Evolutionary conservation across 2,329 filamentous ascomycete species (phyloP).

Genomic region (Alternaria arbusti): DNA sequence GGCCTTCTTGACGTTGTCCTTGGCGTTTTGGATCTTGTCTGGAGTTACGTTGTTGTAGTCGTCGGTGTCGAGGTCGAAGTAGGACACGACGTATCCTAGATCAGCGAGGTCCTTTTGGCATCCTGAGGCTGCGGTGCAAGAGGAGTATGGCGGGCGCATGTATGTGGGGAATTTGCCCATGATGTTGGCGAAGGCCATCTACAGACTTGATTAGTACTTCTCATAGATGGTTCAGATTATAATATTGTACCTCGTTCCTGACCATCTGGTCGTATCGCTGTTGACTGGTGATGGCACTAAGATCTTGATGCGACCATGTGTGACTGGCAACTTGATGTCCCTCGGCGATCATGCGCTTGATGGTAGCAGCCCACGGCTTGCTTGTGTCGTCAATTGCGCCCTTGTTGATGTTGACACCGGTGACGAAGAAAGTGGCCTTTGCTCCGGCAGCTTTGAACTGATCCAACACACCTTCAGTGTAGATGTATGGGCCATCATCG

Average conservation of each 20-base stretch:
- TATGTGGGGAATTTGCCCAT: conserved; percentile 63
- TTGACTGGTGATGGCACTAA: conserved; percentile 51
- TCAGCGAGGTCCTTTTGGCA: conserved; percentile 46
- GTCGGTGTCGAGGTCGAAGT: conserved; percentile 66
- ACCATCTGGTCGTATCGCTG: conserved; percentile 58
- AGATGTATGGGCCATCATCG: conserved; percentile 69
- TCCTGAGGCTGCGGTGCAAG: conserved; percentile 48
- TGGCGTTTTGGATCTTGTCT: conserved; percentile 42
- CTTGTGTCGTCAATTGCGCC: conserved; percentile 59
- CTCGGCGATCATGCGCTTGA: conserved; percentile 60
- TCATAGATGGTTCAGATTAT: background rate
- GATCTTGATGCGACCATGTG: conserved; percentile 62
- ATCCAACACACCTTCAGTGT: conserved; percentile 67
- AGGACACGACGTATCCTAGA: conserved; percentile 66
- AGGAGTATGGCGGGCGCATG: conserved; percentile 58
- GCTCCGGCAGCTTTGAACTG: conserved; percentile 63
- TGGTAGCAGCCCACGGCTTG: conserved; percentile 54
- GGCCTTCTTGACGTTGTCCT: conserved; percentile 49
- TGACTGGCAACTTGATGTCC: conserved; percentile 68
- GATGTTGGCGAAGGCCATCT: conserved; percentile 61
- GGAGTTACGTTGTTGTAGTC: conserved; percentile 43
- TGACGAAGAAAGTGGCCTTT: conserved; percentile 73
- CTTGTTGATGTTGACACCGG: conserved; percentile 62
- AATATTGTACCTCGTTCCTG: conserved; percentile 51
- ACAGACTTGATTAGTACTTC: background rate